These are phyloP conservation scores for Nicotiana benthamiana DNA, from an alignment of 257 asterid species.

Conservation along the genomic window DNA sequence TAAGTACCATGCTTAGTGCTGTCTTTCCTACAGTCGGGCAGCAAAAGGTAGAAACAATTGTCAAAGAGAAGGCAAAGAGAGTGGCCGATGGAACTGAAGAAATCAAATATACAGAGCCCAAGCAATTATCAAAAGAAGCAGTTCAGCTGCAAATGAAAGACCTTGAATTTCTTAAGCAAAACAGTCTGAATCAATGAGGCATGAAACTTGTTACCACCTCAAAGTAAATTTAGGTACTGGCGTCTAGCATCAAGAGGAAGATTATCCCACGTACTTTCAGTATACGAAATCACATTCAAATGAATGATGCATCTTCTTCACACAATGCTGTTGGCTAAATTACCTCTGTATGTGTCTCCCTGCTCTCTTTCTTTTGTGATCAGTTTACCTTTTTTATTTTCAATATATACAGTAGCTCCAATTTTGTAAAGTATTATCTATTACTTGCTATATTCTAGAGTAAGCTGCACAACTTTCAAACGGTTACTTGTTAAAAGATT, in stretches of 20 bases:
- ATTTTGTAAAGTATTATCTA: not conserved
- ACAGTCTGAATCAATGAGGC: not conserved
- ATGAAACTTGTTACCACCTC: not conserved
- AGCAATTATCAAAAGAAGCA: slow-evolving; percentile 81
- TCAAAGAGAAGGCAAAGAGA: slow-evolving; percentile 56
- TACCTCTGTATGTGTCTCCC: not conserved
- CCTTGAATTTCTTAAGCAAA: slow-evolving; percentile 62
- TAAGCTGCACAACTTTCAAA: not conserved
- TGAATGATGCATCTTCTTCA: not conserved
- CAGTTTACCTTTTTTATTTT: not conserved
- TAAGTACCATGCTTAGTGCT: slow-evolving; percentile 48
- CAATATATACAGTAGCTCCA: not conserved
- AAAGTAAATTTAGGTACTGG: not conserved
- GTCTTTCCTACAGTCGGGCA: slow-evolving; percentile 67
- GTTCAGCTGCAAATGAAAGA: slow-evolving; percentile 86
- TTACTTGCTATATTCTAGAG: not conserved
- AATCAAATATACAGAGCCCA: slow-evolving; percentile 44
- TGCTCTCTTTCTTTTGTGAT: not conserved
- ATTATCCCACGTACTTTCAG: not conserved
- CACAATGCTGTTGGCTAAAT: not conserved
- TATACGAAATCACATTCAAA: not conserved
- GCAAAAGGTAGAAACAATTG: slow-evolving; percentile 42
- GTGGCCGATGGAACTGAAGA: slow-evolving; percentile 71
- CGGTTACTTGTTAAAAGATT: not conserved
- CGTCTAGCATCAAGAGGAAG: not conserved